Percentiles rank a stretch among this genome's conserved stretches.
These are phyloP conservation scores for Phytophthora podocarpi DNA, from an alignment of 352 stramenopile species.

Conservation along the genomic window DNA sequence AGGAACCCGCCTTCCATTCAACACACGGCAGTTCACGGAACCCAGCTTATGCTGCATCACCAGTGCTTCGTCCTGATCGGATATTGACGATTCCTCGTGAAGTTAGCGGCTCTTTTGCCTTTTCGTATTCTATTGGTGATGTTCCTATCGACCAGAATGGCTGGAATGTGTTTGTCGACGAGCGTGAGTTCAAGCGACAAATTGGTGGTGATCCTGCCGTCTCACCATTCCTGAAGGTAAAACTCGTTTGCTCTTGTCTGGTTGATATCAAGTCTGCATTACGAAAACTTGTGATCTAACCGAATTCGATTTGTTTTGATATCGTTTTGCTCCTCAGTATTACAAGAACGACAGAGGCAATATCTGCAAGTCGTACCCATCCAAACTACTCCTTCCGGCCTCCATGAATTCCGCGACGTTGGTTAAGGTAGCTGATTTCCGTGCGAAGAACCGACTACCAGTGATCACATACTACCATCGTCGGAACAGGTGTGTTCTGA, in stretches of 20 bases:
- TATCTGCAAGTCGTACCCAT: slow-evolving; percentile 86
- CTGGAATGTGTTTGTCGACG: slow-evolving; percentile 79
- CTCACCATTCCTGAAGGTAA: slow-evolving; percentile 76
- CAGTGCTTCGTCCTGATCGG: slow-evolving; percentile 45
- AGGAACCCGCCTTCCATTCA: slow-evolving; percentile 13
- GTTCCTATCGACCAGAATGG: slow-evolving; percentile 58
- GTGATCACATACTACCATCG: slow-evolving; percentile 88
- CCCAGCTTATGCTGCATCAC: slow-evolving; percentile 38
- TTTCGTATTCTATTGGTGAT: slow-evolving; percentile 56
- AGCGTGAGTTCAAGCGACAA: slow-evolving; percentile 80
- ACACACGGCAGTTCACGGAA: slow-evolving; percentile 17
- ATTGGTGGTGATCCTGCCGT: slow-evolving; percentile 62
- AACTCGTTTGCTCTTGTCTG: background rate
- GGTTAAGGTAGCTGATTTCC: slow-evolving; percentile 78
- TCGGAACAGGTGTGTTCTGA: slow-evolving; percentile 78
- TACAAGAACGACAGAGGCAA: slow-evolving; percentile 82
- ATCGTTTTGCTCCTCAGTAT: slow-evolving; percentile 40
- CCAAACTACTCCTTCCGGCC: slow-evolving; percentile 75
- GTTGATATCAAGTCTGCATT: background rate
- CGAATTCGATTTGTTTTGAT: background rate
- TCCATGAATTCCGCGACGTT: slow-evolving; percentile 73
- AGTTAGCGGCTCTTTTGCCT: slow-evolving; percentile 71
- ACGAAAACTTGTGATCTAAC: background rate
- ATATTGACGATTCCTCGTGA: slow-evolving; percentile 43
- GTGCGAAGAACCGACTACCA: slow-evolving; percentile 85